Evolutionary conservation across 2,329 filamentous ascomycete species (phyloP), one percentile per base, ranked within the genome.

Genomic region (Arthrobotrys megalospora): DNA sequence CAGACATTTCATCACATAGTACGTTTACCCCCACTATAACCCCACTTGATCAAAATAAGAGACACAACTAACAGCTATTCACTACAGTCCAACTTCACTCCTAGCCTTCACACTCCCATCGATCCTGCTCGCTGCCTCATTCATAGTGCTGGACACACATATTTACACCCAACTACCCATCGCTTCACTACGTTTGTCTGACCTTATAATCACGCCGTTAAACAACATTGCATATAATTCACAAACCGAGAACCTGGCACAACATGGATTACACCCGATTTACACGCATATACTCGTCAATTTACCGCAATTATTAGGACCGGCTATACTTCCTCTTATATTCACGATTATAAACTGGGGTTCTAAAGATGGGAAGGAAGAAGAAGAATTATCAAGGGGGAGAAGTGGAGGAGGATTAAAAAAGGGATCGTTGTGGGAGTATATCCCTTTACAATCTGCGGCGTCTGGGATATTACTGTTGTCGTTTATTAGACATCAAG

Each of bases 1-100:
- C 84, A 93, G 93, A 80, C 92, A 97, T 86, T 96, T 97, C 83
- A 85, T 89, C 84, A 90, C 90, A 84, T 95, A 91, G 92, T 96
- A 85, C 83, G 55, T 62, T 12, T 24, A 19, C 45, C 21, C 32
- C 28, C 24, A 21, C 14, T 24, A 24, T 10, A 19, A 6, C 32
- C 11, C 16, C 24, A 14, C 34, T 19, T 64, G n/a, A 28, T 47
- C 34, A 63, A 45, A 24, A 41, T 21, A 24, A 50, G 69, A 77
- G 76, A 80, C 80, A 60, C 34, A 36, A n/a, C 8, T 60, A 73
- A 90, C 89, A 83, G 89, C 89, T 78, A 83, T 87, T 88, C 21
- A 47, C 47, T 16, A 43, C 78, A 90, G 88, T 81, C 89, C 88
- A 45, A 84, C 87, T 3, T 73, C 69, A 6, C 43, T 76, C 14